Percentiles rank a stretch among this genome's conserved stretches.
Conservation (phyloP, 805 yeast genomes). For the Saturnispora hagleri region DNA sequence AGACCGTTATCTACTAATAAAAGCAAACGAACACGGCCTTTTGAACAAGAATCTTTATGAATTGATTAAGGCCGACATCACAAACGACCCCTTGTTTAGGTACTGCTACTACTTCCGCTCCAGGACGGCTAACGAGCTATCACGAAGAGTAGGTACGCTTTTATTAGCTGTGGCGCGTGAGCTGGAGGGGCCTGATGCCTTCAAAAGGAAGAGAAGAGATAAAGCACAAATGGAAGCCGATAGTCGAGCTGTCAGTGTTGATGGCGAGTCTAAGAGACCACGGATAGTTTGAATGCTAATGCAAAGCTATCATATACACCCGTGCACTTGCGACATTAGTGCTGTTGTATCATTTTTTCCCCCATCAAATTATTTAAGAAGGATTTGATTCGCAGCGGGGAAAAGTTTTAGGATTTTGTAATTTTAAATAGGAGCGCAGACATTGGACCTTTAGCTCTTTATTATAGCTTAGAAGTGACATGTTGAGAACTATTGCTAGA, state of each 20-base stretch:
- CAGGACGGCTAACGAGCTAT: conserved; percentile 62
- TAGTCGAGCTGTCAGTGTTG: conserved; percentile 10
- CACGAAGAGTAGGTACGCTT: conserved; percentile 60
- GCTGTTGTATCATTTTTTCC: background rate
- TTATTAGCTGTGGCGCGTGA: conserved; percentile 63
- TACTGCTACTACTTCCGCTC: conserved; percentile 71
- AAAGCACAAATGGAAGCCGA: conserved; percentile 9
- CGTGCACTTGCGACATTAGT: background rate
- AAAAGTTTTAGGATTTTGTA: background rate
- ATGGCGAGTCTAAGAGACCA: background rate
- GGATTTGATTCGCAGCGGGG: background rate
- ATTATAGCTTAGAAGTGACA: background rate
- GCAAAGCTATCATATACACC: background rate
- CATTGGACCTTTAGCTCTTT: conserved; percentile 1
- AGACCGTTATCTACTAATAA: conserved; percentile 55
- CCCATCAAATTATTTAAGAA: background rate
- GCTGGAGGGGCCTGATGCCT: conserved; percentile 49
- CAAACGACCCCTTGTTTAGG: conserved; percentile 47
- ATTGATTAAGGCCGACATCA: conserved; percentile 55
- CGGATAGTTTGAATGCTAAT: background rate
- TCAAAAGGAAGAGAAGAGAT: conserved; percentile 36
- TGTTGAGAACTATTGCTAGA: conserved; percentile 14
- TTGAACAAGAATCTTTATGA: conserved; percentile 52
- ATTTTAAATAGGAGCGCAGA: conserved; percentile 2
- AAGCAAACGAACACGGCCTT: conserved; percentile 59